Conservation (phyloP, 2,329 filamentous ascomycete species). For the Fusarium marasasianum region DNA sequence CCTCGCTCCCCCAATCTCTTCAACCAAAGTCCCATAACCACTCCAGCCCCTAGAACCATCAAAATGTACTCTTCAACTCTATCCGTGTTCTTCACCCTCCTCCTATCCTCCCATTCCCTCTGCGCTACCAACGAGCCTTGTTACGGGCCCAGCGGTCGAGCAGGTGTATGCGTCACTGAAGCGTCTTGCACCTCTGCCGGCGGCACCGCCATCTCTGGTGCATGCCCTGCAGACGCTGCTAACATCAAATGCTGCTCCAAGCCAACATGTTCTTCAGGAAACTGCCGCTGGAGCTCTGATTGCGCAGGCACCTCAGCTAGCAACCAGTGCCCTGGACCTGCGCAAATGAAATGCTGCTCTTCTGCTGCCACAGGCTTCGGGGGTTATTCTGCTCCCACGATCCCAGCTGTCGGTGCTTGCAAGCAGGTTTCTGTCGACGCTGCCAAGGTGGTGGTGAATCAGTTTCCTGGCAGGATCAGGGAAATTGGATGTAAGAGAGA, state of each 20-base stretch:
- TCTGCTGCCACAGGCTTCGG: slow-evolving; percentile 46
- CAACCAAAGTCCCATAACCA: not conserved
- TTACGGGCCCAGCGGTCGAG: slow-evolving; percentile 36
- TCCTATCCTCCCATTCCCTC: slow-evolving; percentile 26
- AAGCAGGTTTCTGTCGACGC: slow-evolving; percentile 49
- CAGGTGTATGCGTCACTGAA: slow-evolving; percentile 52
- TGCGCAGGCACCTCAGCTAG: slow-evolving; percentile 46
- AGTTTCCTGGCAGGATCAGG: slow-evolving; percentile 49
- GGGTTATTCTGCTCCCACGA: slow-evolving; percentile 46
- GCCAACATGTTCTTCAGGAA: slow-evolving; percentile 47
- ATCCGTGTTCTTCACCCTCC: slow-evolving; percentile 17
- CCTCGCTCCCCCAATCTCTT: not conserved
- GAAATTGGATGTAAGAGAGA: slow-evolving; percentile 48
- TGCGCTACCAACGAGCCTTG: slow-evolving; percentile 48
- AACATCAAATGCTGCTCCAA: slow-evolving; percentile 56
- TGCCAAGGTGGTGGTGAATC: slow-evolving; percentile 48
- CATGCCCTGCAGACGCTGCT: slow-evolving; percentile 50
- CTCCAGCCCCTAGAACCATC: not conserved
- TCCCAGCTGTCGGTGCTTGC: slow-evolving; percentile 50
- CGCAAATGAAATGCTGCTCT: slow-evolving; percentile 52
- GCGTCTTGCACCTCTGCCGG: slow-evolving; percentile 48
- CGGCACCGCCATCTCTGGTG: slow-evolving; percentile 50
- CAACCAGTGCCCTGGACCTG: slow-evolving; percentile 51
- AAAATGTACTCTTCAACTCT: slow-evolving; percentile 33
- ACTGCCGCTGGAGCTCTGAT: slow-evolving; percentile 52